phyloP scores from a whole-genome alignment of 2,329 filamentous ascomycete species.

The Claviceps purpurea region DNA sequence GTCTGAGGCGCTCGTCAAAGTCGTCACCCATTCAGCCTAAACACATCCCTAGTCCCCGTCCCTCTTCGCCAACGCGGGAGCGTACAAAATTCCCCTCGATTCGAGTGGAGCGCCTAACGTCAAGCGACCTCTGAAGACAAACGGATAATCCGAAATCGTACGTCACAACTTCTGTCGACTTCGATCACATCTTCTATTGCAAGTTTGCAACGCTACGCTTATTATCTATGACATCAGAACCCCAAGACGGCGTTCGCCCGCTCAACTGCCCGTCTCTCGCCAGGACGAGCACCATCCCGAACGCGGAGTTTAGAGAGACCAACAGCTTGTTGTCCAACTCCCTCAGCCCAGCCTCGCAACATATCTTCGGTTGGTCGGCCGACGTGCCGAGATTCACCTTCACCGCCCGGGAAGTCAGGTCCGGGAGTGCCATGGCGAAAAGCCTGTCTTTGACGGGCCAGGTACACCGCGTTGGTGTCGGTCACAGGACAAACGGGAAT shows the following conservation, averaged over 20 bases:
- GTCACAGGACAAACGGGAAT: conserved; percentile 80
- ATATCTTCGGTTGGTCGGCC: conserved; percentile 29
- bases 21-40: too few relatives aligned
- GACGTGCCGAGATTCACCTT: conserved; percentile 47
- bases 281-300: conserved; percentile 14
- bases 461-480: conserved; percentile 56
- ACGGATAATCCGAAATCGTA: not conserved
- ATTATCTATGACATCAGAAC: conserved; percentile 14
- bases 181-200: not conserved
- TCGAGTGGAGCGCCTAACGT: too few relatives aligned
- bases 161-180: not conserved
- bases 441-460: conserved; percentile 54
- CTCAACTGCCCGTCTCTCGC: conserved; percentile 23
- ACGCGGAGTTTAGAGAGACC: conserved; percentile 28
- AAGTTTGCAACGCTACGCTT: not conserved
- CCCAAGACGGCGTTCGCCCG: conserved; percentile 32
- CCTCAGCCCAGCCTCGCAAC: conserved; percentile 19
- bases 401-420: conserved; percentile 59
- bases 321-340: conserved; percentile 27
- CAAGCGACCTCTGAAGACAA: too few relatives aligned
- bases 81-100: too few relatives aligned
- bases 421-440: conserved; percentile 56
- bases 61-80: too few relatives aligned
- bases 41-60: too few relatives aligned
- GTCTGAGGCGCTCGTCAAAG: too few relatives aligned